phyloP scores from a whole-genome alignment of 2,329 filamentous ascomycete genomes.

The Colletotrichum sp. region DNA sequence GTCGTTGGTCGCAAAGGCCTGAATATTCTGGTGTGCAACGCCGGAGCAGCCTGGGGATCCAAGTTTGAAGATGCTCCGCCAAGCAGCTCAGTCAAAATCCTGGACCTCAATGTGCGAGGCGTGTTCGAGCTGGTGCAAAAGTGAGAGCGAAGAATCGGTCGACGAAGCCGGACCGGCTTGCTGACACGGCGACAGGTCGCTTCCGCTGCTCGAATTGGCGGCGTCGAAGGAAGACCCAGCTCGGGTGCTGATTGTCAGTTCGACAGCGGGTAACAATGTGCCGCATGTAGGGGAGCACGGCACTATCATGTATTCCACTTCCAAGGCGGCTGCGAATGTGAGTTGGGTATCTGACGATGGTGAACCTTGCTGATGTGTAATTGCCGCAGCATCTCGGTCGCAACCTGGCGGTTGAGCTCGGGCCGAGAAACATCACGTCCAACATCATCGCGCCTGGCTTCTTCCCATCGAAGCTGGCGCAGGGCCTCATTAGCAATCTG shows the following conservation, averaged over 20 bases:
- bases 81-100: slow-evolving; percentile 68
- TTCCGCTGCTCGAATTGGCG: slow-evolving; percentile 51
- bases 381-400: slow-evolving; percentile 56
- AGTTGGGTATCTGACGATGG: slow-evolving; percentile 15
- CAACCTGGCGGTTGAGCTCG: slow-evolving; percentile 73
- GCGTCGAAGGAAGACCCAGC: slow-evolving; percentile 52
- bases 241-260: slow-evolving; percentile 70
- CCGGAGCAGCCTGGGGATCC: slow-evolving; percentile 74
- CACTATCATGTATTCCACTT: slow-evolving; percentile 70
- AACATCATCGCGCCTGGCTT: slow-evolving; percentile 74
- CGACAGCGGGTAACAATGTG: slow-evolving; percentile 68
- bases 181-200: slow-evolving; percentile 22
- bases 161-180: neutral
- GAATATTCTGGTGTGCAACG: slow-evolving; percentile 75
- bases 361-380: neutral
- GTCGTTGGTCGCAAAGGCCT: slow-evolving; percentile 62
- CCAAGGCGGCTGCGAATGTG: slow-evolving; percentile 66
- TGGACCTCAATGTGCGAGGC: slow-evolving; percentile 74
- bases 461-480: slow-evolving; percentile 72
- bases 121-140: slow-evolving; percentile 72
- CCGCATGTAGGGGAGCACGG: slow-evolving; percentile 65
- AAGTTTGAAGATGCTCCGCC: slow-evolving; percentile 67
- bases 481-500: slow-evolving; percentile 64
- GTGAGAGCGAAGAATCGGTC: slow-evolving; percentile 31
- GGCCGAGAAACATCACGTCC: slow-evolving; percentile 66